phyloP scores from a whole-genome alignment of 2,329 filamentous ascomycete species.

The Aspergillus proliferans region DNA sequence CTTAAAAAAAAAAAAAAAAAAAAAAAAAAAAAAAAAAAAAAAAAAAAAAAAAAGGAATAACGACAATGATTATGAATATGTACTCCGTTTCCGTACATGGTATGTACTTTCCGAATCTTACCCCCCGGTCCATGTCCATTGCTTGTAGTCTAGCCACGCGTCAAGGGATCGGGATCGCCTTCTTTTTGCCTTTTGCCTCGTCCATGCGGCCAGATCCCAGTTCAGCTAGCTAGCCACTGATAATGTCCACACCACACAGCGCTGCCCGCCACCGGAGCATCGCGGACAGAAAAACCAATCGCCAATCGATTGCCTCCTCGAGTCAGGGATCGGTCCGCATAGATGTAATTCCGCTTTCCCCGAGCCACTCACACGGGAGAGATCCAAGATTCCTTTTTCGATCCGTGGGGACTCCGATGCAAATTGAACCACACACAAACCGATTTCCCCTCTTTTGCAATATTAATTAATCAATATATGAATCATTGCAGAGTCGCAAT shows the following conservation, averaged over 20 bases:
- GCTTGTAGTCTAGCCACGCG: no score
- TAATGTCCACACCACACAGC: not conserved
- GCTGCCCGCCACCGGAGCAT: not conserved
- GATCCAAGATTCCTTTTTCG: not conserved
- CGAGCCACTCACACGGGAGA: not conserved
- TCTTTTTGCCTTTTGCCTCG: no score
- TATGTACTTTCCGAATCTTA: no score
- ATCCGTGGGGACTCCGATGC: not conserved
- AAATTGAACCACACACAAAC: not conserved
- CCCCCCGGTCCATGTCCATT: no score
- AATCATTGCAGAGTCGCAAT: slow-evolving; percentile 13
- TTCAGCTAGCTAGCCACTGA: no score
- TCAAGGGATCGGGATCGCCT: no score
- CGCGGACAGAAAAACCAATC: not conserved
- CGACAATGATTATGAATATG: no score
- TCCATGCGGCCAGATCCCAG: no score
- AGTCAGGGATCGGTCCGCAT: not conserved
- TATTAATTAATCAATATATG: not conserved
- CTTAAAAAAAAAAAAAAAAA: no score
- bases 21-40: no score
- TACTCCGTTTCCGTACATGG: no score
- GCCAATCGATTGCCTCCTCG: not conserved
- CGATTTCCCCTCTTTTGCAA: not conserved
- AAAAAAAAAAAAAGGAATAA: no score
- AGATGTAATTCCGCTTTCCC: not conserved